A percentile compares a stretch with the other conserved stretches of the same genome.
phyloP scores from a whole-genome alignment of 2,329 filamentous ascomycete genomes.

The Ophiostoma ulmi region DNA sequence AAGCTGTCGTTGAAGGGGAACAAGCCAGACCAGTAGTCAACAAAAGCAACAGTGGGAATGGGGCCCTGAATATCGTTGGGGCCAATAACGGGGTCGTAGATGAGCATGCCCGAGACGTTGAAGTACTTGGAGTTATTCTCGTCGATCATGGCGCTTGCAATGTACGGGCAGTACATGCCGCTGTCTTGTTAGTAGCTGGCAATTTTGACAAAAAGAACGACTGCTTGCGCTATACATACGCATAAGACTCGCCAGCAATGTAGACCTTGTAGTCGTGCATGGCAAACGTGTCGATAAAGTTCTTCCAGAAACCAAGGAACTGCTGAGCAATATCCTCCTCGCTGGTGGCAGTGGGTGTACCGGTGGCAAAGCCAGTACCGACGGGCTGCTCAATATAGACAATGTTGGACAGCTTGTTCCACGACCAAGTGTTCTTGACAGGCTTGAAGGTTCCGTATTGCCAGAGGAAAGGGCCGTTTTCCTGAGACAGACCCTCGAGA shows the following conservation, averaged over 20 bases:
- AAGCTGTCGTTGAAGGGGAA: slow-evolving; percentile 61
- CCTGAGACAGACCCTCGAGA: slow-evolving; percentile 64
- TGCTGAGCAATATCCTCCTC: slow-evolving; percentile 65
- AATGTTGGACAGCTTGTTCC: slow-evolving; percentile 71
- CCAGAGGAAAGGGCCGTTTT: slow-evolving; percentile 71
- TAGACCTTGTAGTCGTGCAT: slow-evolving; percentile 65
- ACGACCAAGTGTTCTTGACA: slow-evolving; percentile 63
- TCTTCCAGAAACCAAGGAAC: slow-evolving; percentile 74
- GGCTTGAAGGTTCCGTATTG: slow-evolving; percentile 64
- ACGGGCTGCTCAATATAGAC: slow-evolving; percentile 69
- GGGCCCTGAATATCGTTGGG: slow-evolving; percentile 42
- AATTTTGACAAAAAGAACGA: background rate
- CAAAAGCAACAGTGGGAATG: slow-evolving; percentile 52
- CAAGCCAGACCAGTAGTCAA: slow-evolving; percentile 55
- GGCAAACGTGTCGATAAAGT: slow-evolving; percentile 67
- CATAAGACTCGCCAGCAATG: slow-evolving; percentile 68
- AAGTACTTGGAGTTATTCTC: slow-evolving; percentile 60
- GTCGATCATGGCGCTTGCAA: slow-evolving; percentile 67
- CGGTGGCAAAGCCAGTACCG: slow-evolving; percentile 63
- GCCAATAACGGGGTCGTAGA: slow-evolving; percentile 66
- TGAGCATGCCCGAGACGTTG: slow-evolving; percentile 62
- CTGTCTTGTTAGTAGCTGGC: slow-evolving; percentile 21
- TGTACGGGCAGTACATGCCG: slow-evolving; percentile 64
- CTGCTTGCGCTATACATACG: slow-evolving; percentile 30
- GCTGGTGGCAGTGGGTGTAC: slow-evolving; percentile 57